Evolutionary conservation across 768 basidiomycete species (phyloP), one percentile per base, ranked within the genome.

Genomic region (Lyophyllum decastes): DNA sequence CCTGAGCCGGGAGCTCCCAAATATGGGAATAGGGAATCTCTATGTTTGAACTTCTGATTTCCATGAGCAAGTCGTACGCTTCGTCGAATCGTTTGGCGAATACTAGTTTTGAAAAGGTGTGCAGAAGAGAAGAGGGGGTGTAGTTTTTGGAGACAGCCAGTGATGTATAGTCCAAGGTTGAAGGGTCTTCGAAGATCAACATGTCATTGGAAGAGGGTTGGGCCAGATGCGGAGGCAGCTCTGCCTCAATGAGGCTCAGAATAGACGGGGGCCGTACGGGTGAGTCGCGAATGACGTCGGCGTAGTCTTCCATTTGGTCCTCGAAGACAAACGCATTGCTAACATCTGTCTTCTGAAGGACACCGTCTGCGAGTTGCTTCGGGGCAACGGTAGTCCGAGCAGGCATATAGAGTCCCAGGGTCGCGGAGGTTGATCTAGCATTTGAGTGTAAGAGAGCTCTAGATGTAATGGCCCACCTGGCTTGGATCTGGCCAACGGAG

Each of bases 181-280:
- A 61, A 4, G 64, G 62, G 17, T 73, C 74, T 60, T 78, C 77
- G 38, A 78, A 76, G 7, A 78, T 59, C n/a, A 64, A 56, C 2
- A 41, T 22, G 52, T 70, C 71, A 38, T 58, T 54, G 11, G 55
- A 34, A 8, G 54, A 10, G 9, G 73, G 66, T 27, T 67, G 64
- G 0, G 73, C 70, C 40, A 77, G 64, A 25, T 64, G 52, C 2
- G 52, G 49, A 14, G 76, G 76, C 11, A 79, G 57, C 2, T 57
- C 61, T 19, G 64, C 47, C 51, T 73, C 58, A 14, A 78, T 65
- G 43, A 68, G 27, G 33, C 67, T 68, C 46, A 72, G 33, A 12
- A 69, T 59, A 5, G 70, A 65, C 3, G 64, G 64, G 2, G 43
- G 55, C 4, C 38, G 59, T 16, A 62, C 59, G 12, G 51, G 30